Evolutionary conservation across 495 filamentous ascomycete species (phyloP).

Genomic region (Chaetomium cochliodes): DNA sequence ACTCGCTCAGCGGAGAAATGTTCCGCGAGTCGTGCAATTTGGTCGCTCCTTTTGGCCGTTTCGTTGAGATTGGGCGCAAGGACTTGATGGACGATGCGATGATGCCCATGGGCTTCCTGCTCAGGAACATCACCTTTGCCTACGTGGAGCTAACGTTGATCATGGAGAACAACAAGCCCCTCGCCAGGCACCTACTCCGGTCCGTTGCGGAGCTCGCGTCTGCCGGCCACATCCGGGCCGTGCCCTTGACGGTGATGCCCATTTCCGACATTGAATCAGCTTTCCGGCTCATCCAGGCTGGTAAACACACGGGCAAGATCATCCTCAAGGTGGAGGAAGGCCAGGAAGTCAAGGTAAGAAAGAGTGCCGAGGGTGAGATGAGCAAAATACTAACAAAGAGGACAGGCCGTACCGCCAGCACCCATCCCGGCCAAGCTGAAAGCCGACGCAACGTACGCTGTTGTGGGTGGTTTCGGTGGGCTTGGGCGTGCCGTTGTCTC

Average conservation of each 20-base stretch:
- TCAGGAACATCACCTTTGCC: neutral
- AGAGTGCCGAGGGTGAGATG: neutral
- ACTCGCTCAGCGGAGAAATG: constrained; percentile 33
- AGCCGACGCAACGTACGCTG: neutral
- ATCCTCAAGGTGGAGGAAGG: neutral
- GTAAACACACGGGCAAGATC: neutral
- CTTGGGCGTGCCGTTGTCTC: neutral
- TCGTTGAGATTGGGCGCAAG: constrained; percentile 4
- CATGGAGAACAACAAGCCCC: too few relatives aligned
- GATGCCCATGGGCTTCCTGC: neutral
- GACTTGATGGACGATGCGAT: neutral
- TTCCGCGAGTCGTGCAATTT: neutral
- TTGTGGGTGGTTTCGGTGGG: neutral
- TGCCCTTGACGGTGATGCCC: neutral
- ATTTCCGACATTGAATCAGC: neutral
- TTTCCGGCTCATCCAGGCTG: neutral
- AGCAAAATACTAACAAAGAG: too few relatives aligned
- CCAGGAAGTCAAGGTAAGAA: neutral
- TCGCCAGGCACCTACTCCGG: too few relatives aligned
- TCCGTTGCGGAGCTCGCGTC: too few relatives aligned
- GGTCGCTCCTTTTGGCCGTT: constrained; percentile 4
- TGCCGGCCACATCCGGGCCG: neutral
- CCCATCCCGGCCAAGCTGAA: neutral
- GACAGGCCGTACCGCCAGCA: neutral
- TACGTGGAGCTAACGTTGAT: neutral